Evolutionary conservation across 306 rosid species (phyloP), one percentile per base, ranked within the genome.

Genomic region (Trifolium repens): DNA sequence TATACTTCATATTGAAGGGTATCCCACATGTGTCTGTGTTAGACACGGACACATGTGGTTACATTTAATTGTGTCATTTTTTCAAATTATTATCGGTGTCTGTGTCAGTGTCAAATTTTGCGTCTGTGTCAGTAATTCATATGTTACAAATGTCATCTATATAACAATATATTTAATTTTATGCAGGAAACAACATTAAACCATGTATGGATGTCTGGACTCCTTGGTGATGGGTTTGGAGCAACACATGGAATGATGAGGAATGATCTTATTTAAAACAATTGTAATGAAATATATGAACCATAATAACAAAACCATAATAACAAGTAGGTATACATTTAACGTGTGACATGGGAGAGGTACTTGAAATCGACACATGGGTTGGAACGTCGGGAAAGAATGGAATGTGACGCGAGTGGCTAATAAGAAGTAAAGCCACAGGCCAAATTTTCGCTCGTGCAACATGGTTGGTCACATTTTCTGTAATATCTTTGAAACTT

Each of bases 191-290:
- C 97, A 34, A 96, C 98, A 59, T 65, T 94, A 46, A 91, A 90
- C 79, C 97, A 90, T 84, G 97, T 94, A 19, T 94, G 96, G 97
- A 94, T 91, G 97, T 94, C 97, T 42, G 96, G 97, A 30, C 77
- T 94, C 34, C 90, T 94, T 2, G 39, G 98, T 76, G 89, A 94
- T 76, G 98, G 97, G 17, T 94, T 94, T 89, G 98, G 98, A 7
- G 97, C 98, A 46, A 91, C 97, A 4, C 98, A 89, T 67, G 98
- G 92, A 80, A 94, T 91, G 98, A 85, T 82, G 80, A 91, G 67
- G 81, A 85, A 90, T 67, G 87, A 88, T 78, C 98, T 94, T 77
- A 88, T 94, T 43, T 12, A 43, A 44, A 44, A 44, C 50, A 12
- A 44, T 44, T 44, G 12, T 44, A 44, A 44, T 12, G 50, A 44